A percentile compares a stretch with the other conserved stretches of the same genome.
phyloP scores from a whole-genome alignment of 805 yeast species.

The Clavispora carvajalis region DNA sequence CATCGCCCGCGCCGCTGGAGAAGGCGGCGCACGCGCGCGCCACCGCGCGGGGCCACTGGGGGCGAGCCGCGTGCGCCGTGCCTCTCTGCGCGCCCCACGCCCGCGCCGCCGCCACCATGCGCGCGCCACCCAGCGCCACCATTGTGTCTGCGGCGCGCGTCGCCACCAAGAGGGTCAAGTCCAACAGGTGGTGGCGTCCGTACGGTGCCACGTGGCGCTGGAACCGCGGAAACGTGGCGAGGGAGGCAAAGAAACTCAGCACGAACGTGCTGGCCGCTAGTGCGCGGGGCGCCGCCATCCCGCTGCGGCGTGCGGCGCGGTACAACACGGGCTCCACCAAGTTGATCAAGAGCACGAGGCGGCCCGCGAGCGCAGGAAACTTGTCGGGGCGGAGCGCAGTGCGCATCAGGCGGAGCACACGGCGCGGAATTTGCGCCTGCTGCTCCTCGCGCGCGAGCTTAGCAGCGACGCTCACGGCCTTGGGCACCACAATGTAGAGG shows the following conservation, averaged over 20 bases:
- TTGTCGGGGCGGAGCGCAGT: slow-evolving; percentile 26
- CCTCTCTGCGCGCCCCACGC: background rate
- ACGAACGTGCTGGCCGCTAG: slow-evolving; percentile 21
- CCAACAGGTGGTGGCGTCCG: slow-evolving; percentile 30
- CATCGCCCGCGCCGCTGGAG: slow-evolving; percentile 17
- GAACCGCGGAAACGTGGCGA: slow-evolving; percentile 25
- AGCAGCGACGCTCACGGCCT: slow-evolving; percentile 15
- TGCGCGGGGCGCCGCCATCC: background rate
- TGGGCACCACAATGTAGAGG: slow-evolving; percentile 31
- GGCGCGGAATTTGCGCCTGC: slow-evolving; percentile 8
- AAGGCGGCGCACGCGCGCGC: slow-evolving; percentile 15
- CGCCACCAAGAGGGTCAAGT: slow-evolving; percentile 30
- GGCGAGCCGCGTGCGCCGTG: too few species aligned
- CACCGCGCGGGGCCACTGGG: slow-evolving; percentile 8
- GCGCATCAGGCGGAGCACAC: slow-evolving; percentile 12
- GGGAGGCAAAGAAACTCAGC: slow-evolving; percentile 25
- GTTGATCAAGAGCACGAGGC: slow-evolving; percentile 27
- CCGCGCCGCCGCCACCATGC: slow-evolving; percentile 16
- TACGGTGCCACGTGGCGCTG: slow-evolving; percentile 26
- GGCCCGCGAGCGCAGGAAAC: slow-evolving; percentile 33
- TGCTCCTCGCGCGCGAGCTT: slow-evolving; percentile 4
- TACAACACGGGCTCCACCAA: slow-evolving; percentile 22
- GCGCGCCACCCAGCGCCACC: background rate
- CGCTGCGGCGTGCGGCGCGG: slow-evolving; percentile 7
- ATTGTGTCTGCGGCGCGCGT: slow-evolving; percentile 33